A percentile compares a stretch with the other conserved stretches of the same genome.
phyloP scores from a whole-genome alignment of 2,329 filamentous ascomycete genomes.

The Colletotrichum sp. region DNA sequence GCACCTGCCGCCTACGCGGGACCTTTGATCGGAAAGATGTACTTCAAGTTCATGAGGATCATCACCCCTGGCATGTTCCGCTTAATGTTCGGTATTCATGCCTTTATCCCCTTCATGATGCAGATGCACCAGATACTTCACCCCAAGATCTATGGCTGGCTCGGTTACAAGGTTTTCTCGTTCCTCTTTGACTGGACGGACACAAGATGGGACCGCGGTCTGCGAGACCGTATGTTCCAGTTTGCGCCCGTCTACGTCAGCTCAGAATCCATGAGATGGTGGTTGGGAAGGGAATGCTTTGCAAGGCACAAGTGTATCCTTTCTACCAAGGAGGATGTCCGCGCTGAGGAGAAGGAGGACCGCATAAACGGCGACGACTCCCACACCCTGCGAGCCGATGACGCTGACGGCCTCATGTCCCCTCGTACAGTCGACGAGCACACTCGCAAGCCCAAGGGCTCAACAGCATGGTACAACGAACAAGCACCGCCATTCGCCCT shows the following conservation, averaged over 20 bases:
- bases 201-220: conserved; percentile 78
- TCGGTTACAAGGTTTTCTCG: conserved; percentile 89
- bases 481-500: conserved; percentile 83
- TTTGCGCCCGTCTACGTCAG: conserved; percentile 92
- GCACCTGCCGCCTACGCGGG: conserved; percentile 92
- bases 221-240: conserved; percentile 86
- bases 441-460: conserved; percentile 47
- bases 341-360: conserved; percentile 66
- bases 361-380: conserved; percentile 42
- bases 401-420: conserved; percentile 30
- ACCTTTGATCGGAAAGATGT: conserved; percentile 82
- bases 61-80: conserved; percentile 80
- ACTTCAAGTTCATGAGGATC: conserved; percentile 89
- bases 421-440: conserved; percentile 32
- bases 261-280: conserved; percentile 93
- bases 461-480: conserved; percentile 81
- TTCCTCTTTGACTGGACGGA: conserved; percentile 93
- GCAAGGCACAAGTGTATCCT: conserved; percentile 82
- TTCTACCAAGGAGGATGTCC: conserved; percentile 73
- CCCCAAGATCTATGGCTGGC: conserved; percentile 73
- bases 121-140: conserved; percentile 74
- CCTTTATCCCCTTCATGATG: conserved; percentile 96
- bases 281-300: conserved; percentile 89
- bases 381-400: conserved; percentile 34
- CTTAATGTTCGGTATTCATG: conserved; percentile 86